Conservation (phyloP, 306 rosid genomes). For the Cicer pinnatifidum region DNA sequence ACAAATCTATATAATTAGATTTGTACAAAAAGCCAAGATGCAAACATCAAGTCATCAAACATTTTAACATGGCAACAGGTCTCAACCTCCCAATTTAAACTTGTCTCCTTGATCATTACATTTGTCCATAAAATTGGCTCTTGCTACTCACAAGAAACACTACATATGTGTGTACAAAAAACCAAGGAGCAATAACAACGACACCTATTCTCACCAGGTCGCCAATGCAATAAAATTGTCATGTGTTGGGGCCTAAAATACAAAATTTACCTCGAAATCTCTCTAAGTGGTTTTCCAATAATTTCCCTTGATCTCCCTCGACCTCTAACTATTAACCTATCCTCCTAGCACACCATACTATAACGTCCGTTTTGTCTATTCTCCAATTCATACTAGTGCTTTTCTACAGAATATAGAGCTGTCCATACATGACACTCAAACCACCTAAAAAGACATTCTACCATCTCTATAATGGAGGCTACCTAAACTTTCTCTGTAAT, state of each 20-base stretch:
- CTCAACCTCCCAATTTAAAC: not conserved
- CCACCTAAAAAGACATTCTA: slow-evolving; percentile 1
- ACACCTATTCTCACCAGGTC: not conserved
- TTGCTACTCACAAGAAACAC: not conserved
- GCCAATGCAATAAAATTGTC: not conserved
- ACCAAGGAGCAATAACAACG: not conserved
- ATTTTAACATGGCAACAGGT: not conserved
- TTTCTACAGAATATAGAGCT: not conserved
- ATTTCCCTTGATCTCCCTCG: not conserved
- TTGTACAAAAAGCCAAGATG: not conserved
- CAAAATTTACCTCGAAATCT: not conserved
- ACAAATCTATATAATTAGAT: not conserved
- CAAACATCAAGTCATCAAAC: not conserved
- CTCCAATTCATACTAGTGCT: not conserved
- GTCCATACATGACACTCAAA: not conserved
- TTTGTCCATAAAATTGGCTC: not conserved
- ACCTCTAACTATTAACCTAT: not conserved
- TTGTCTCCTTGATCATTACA: not conserved
- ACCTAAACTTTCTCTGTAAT: not conserved
- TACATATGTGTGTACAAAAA: not conserved
- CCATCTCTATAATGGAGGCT: not conserved
- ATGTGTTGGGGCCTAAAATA: not conserved
- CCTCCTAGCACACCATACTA: not conserved
- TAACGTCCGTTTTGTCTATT: not conserved
- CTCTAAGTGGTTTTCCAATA: not conserved